Evolutionary conservation across 1,139 yeast species (phyloP).

Genomic region (Suhomyces coccinellae): DNA sequence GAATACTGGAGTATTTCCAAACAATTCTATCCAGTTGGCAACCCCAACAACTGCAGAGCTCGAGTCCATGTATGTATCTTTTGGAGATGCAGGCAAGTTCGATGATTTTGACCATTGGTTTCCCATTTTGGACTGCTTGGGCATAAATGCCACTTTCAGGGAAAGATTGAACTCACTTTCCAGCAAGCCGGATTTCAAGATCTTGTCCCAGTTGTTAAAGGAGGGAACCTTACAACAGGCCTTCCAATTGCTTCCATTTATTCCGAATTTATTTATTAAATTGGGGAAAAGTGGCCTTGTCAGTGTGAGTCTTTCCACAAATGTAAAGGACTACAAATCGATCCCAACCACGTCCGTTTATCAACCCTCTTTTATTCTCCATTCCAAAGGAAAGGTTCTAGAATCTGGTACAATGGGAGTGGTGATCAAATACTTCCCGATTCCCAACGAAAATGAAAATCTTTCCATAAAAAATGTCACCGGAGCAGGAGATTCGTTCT

Average conservation of each 20-base stretch:
- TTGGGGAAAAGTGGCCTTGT: slow-evolving; percentile 68
- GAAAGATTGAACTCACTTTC: slow-evolving; percentile 36
- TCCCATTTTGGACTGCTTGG: slow-evolving; percentile 63
- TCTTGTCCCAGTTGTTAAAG: slow-evolving; percentile 28
- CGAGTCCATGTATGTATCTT: slow-evolving; percentile 50
- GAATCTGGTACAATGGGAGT: slow-evolving; percentile 45
- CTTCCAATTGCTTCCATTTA: slow-evolving; percentile 67
- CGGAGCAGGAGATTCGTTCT: slow-evolving; percentile 75
- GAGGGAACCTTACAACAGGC: slow-evolving; percentile 68
- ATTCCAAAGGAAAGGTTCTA: slow-evolving; percentile 16
- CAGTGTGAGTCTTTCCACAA: slow-evolving; percentile 37
- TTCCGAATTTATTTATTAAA: slow-evolving; percentile 68
- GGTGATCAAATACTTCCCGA: slow-evolving; percentile 61
- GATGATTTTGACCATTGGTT: slow-evolving; percentile 72
- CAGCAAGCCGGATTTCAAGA: slow-evolving; percentile 11
- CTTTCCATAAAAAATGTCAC: slow-evolving; percentile 52
- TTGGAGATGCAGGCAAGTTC: slow-evolving; percentile 50
- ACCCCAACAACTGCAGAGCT: slow-evolving; percentile 75
- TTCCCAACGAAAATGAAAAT: slow-evolving; percentile 39
- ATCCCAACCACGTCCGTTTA: slow-evolving; percentile 39
- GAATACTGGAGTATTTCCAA: slow-evolving; percentile 30
- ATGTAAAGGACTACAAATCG: slow-evolving; percentile 32
- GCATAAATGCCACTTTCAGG: slow-evolving; percentile 50
- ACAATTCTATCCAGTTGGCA: slow-evolving; percentile 40
- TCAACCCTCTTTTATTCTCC: slow-evolving; percentile 24